Base-by-base conservation (phyloP, 257 asterid species). In the Lycium barbarum region DNA sequence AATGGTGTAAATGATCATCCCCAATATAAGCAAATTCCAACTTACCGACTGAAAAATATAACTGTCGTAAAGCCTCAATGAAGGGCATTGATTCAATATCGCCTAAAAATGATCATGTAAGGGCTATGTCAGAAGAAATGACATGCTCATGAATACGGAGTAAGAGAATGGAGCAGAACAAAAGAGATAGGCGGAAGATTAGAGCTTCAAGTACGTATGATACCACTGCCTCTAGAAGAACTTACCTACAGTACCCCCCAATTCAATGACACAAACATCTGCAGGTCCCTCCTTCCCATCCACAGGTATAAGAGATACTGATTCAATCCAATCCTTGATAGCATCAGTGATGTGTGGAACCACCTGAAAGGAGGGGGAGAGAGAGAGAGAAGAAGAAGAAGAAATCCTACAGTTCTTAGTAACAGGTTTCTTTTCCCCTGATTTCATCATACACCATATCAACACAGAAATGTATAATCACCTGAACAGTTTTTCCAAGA, bases 401-500 rank as follows among this genome's bases (percentile, higher is more conserved):
- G 85, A 35, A 74, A 86, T 57, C 54, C 35, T 58, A 26, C 33
- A 26, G 33, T 26, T 17, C 61, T 2, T 47, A 12, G 36, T 17
- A 51, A 61, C 45, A 58, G 17, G 62, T 70, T 51, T 58, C 20
- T 15, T 20, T 65, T 18, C 22, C n/a, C 33, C 33, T 26, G 33
- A 26, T 26, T 26, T 26, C 33, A 14, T 47, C 53, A 59, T 14
- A 20, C 26, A 68, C 72, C 53, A 63, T 13, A 35, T 9, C 47
- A 84, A 76, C 71, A 62, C 53, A 57, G 20, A 65, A 43, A 74
- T 55, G 49, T 33, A 72, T 13, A 81, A 89, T 87, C 80, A 96
- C 99, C 98, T 97, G 99, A 67, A 97, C 99, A 51, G 99, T 97
- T 92, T 91, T 95, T 87, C 99, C 99, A 85, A 97, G 99, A 89